These are phyloP conservation scores for Botrytis sinoallii DNA, from an alignment of 2,329 filamentous ascomycete species.

Conservation along the genomic window DNA sequence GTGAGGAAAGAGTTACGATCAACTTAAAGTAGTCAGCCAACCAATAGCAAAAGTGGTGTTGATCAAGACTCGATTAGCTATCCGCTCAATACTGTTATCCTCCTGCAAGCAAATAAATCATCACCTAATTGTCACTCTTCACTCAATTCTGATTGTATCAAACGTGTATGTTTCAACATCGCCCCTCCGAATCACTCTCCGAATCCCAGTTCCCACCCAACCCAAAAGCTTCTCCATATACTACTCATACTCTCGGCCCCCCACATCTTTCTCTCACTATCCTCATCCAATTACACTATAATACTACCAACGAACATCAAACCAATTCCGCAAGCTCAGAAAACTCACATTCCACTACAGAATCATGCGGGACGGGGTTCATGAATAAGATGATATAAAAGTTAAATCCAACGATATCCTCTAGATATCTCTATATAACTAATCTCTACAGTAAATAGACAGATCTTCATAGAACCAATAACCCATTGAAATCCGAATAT, in stretches of 20 bases:
- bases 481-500: no score
- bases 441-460: background rate
- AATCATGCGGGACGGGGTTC: background rate
- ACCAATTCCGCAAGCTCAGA: background rate
- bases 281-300: background rate
- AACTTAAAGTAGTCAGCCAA: background rate
- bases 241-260: no score
- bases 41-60: background rate
- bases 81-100: background rate
- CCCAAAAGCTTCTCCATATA: background rate
- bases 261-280: background rate
- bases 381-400: background rate
- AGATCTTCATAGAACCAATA: background rate
- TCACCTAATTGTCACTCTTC: no score
- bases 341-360: background rate
- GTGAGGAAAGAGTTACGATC: no score
- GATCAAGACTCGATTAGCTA: background rate
- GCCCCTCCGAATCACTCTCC: no score
- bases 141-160: background rate
- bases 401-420: background rate
- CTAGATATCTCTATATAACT: background rate
- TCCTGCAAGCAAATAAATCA: background rate
- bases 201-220: no score
- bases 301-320: background rate
- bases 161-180: background rate